Percentiles rank a stretch among this genome's conserved stretches.
phyloP scores from a whole-genome alignment of 306 rosid genomes.

The Quercus suber region DNA sequence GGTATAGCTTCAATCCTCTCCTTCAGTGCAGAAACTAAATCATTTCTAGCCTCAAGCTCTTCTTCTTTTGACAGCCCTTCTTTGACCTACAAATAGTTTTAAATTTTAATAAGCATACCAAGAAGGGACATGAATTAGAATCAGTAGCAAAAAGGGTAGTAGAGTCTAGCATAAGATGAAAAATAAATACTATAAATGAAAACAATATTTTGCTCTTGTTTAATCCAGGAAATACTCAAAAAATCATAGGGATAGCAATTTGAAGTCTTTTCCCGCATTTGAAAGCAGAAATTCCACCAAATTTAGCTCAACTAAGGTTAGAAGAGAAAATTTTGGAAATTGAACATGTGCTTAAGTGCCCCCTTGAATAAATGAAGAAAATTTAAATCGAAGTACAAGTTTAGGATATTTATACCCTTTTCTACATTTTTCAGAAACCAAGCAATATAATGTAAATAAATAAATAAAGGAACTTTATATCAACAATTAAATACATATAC shows the following conservation, averaged over 20 bases:
- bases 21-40: slow-evolving; percentile 22
- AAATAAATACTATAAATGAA: not conserved
- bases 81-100: slow-evolving; percentile 10
- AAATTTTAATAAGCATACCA: not conserved
- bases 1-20: slow-evolving; percentile 36
- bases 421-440: not conserved
- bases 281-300: not conserved
- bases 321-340: not conserved
- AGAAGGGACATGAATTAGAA: not conserved
- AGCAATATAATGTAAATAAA: not conserved
- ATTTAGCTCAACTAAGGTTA: not conserved
- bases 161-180: not conserved
- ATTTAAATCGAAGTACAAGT: not conserved
- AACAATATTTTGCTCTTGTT: not conserved
- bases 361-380: not conserved
- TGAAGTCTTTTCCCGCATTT: not conserved
- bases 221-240: not conserved
- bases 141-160: not conserved
- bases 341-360: not conserved
- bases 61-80: slow-evolving; percentile 35
- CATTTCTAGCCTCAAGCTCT: slow-evolving; percentile 28
- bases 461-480: not conserved
- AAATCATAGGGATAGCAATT: not conserved
- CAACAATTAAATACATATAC: not conserved
- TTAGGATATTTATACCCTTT: not conserved